Conservation (phyloP, 768 basidiomycete genomes). For the Strobilomyces confusus region DNA sequence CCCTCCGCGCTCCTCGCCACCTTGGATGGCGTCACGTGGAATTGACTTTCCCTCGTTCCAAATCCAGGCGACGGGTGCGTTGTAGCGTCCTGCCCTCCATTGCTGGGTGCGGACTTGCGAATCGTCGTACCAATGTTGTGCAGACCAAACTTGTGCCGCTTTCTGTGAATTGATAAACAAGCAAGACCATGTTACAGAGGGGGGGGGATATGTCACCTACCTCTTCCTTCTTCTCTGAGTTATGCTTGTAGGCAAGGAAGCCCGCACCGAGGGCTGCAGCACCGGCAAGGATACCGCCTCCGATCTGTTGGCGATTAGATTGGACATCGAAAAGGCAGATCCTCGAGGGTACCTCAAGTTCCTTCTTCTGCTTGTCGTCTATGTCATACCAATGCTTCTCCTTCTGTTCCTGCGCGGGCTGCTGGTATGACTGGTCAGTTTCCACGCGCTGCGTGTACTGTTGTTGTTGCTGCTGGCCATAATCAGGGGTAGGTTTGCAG, state of each 20-base stretch:
- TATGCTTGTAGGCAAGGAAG: conserved; percentile 47
- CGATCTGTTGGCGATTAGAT: conserved; percentile 42
- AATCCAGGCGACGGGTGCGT: conserved; percentile 57
- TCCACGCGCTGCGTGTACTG: conserved; percentile 28
- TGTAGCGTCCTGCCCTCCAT: conserved; percentile 42
- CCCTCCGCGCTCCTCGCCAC: conserved; percentile 51
- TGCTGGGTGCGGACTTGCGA: conserved; percentile 51
- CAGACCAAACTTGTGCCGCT: conserved; percentile 48
- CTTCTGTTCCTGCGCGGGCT: conserved; percentile 40
- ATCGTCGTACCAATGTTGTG: conserved; percentile 51
- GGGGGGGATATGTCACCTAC: conserved; percentile 28
- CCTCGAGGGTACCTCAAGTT: conserved; percentile 45
- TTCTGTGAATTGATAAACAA: conserved; percentile 33
- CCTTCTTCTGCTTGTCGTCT: conserved; percentile 53
- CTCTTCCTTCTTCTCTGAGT: conserved; percentile 56
- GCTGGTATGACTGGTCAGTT: conserved; percentile 18
- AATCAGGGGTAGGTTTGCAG: conserved; percentile 7
- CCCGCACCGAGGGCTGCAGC: conserved; percentile 51
- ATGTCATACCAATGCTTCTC: conserved; percentile 55
- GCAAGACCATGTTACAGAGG: not conserved
- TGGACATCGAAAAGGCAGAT: not conserved
- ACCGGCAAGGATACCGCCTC: conserved; percentile 59
- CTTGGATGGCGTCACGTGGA: conserved; percentile 53
- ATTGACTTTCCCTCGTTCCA: conserved; percentile 56
- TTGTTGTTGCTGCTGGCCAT: conserved; percentile 21